phyloP scores from a whole-genome alignment of 2,329 filamentous ascomycete genomes.

The Fusarium pseudoanthophilum region DNA sequence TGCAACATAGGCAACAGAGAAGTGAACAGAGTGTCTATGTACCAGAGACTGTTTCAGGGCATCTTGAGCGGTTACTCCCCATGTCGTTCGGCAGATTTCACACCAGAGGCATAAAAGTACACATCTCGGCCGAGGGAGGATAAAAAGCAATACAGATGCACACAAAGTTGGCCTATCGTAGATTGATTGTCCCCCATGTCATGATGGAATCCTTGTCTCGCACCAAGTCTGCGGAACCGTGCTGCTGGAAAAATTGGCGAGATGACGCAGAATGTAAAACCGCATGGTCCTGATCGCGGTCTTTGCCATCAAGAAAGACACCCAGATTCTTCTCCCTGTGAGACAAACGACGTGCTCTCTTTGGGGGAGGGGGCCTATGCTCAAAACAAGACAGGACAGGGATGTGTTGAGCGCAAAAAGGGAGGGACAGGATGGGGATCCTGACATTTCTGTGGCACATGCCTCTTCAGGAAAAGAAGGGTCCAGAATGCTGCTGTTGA shows the following conservation, averaged over 20 bases:
- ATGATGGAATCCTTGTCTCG: conserved; percentile 1
- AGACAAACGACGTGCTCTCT: conserved; percentile 1
- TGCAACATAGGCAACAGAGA: conserved; percentile 5
- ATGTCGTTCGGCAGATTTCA: not conserved
- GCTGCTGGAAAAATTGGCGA: conserved; percentile 37
- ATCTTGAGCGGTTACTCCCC: not conserved
- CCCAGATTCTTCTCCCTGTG: conserved; percentile 12
- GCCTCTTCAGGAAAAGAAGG: not conserved
- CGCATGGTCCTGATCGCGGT: not conserved
- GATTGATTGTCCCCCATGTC: conserved; percentile 12
- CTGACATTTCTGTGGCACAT: conserved; percentile 4
- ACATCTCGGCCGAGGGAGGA: not conserved
- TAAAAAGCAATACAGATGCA: not conserved
- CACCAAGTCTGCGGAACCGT: conserved; percentile 26
- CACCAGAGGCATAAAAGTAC: not conserved
- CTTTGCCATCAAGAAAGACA: not conserved
- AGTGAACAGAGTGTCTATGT: not conserved
- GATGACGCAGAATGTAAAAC: conserved; percentile 16
- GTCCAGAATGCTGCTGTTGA: not conserved
- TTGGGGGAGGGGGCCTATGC: not conserved
- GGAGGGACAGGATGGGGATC: not conserved
- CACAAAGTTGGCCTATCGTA: conserved; percentile 16
- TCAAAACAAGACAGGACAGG: not conserved
- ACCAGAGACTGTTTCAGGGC: conserved; percentile 8
- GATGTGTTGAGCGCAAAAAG: not conserved